Conservation (phyloP, 176 grass and related monocot genomes). For the Bothriochloa decipiens region DNA sequence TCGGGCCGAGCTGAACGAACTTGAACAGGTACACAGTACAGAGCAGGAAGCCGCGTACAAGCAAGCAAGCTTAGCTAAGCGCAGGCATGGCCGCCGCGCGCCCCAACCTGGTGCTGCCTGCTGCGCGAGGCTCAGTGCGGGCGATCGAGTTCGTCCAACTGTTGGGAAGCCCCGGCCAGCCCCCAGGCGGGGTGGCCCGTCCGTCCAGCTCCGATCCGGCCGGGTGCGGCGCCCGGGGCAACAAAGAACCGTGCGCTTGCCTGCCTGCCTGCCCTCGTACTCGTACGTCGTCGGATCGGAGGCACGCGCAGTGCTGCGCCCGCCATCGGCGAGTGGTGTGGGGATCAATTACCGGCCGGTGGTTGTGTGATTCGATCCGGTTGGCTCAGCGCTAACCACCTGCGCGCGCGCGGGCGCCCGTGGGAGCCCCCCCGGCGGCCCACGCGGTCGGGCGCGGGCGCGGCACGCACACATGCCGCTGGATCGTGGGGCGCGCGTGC, state of each 20-base stretch:
- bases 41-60: too few species aligned
- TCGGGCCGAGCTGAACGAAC: too few species aligned
- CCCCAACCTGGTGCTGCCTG: too few species aligned
- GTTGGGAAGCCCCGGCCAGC: not conserved
- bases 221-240: conserved; percentile 1
- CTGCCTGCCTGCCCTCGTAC: not conserved
- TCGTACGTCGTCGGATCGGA: not conserved
- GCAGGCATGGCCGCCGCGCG: too few species aligned
- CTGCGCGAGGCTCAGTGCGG: not conserved
- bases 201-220: not conserved
- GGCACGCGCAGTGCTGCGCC: conserved; percentile 1
- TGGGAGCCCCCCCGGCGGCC: not conserved
- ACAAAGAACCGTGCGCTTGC: conserved; percentile 9
- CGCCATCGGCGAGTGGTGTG: not conserved
- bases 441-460: not conserved
- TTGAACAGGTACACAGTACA: too few species aligned
- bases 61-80: too few species aligned
- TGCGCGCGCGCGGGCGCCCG: not conserved
- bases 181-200: not conserved
- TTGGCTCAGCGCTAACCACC: not conserved
- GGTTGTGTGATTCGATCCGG: not conserved
- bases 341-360: not conserved
- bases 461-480: conserved; percentile 4
- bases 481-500: not conserved
- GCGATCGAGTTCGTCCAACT: not conserved